These are phyloP conservation scores for Hygrophorus russula DNA, from an alignment of 768 basidiomycete species.

Conservation along the genomic window DNA sequence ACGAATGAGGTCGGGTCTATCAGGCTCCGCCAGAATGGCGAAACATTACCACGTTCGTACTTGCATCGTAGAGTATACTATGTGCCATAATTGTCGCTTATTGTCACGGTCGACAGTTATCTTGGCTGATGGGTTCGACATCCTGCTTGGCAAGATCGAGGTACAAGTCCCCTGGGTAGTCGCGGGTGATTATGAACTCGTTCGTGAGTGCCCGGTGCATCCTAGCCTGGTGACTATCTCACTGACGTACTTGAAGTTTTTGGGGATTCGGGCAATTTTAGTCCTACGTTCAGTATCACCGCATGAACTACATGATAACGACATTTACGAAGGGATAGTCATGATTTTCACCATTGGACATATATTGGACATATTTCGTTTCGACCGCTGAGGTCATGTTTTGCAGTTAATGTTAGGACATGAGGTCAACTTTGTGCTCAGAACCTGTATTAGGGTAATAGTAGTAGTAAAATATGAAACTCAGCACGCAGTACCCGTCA, in stretches of 20 bases:
- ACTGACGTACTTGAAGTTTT: conserved; percentile 24
- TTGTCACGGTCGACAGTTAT: conserved; percentile 18
- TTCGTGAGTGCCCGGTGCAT: conserved; percentile 34
- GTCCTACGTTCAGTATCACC: conserved; percentile 32
- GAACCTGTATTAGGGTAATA: too few relatives aligned
- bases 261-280: conserved; percentile 43
- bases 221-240: conserved; percentile 6
- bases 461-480: too few relatives aligned
- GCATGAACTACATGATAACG: not conserved
- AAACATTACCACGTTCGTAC: conserved; percentile 22
- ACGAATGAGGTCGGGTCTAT: conserved; percentile 31
- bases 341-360: too few relatives aligned
- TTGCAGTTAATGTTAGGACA: too few relatives aligned
- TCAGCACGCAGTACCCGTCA: too few relatives aligned
- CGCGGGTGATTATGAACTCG: conserved; percentile 30
- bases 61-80: not conserved
- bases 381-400: too few relatives aligned
- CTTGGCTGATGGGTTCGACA: conserved; percentile 25
- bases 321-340: too few relatives aligned
- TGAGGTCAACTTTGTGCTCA: too few relatives aligned
- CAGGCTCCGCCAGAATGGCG: conserved; percentile 21
- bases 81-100: not conserved
- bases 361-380: too few relatives aligned
- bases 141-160: conserved; percentile 22
- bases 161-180: conserved; percentile 29